A percentile compares a stretch with the other conserved stretches of the same genome.
These are phyloP conservation scores for Fusarium coffeatum DNA, from an alignment of 2,329 filamentous ascomycete species.

Conservation along the genomic window DNA sequence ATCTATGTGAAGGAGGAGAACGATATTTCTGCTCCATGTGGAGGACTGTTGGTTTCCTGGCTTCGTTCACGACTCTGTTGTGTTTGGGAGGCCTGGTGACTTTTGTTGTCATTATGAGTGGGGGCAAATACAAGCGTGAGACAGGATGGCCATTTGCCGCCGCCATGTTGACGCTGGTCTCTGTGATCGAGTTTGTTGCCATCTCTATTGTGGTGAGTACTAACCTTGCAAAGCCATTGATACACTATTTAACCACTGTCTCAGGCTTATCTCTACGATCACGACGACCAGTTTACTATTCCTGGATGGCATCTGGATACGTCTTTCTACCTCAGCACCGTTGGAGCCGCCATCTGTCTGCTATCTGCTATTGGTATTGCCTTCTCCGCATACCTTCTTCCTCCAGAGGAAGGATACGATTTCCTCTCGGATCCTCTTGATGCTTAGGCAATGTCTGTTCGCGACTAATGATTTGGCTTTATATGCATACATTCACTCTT, in stretches of 20 bases:
- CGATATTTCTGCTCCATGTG: slow-evolving; percentile 91
- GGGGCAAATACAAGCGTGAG: slow-evolving; percentile 83
- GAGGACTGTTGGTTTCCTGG: slow-evolving; percentile 87
- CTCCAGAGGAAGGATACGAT: slow-evolving; percentile 88
- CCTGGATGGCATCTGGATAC: slow-evolving; percentile 83
- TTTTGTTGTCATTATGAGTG: slow-evolving; percentile 80
- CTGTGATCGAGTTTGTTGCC: slow-evolving; percentile 76
- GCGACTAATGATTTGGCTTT: neutral
- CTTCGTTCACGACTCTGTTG: slow-evolving; percentile 84
- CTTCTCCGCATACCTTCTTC: slow-evolving; percentile 75
- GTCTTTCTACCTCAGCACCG: slow-evolving; percentile 78
- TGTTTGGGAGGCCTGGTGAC: slow-evolving; percentile 84
- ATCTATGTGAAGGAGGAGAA: slow-evolving; percentile 58
- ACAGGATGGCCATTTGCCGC: slow-evolving; percentile 83
- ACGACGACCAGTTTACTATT: slow-evolving; percentile 84
- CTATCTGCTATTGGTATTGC: slow-evolving; percentile 69
- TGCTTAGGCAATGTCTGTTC: slow-evolving; percentile 53
- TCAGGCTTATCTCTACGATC: slow-evolving; percentile 84
- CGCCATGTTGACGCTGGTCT: slow-evolving; percentile 72
- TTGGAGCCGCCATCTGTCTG: slow-evolving; percentile 65
- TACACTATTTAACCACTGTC: slow-evolving; percentile 10
- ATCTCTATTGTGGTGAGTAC: slow-evolving; percentile 84
- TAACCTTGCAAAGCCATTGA: no score
- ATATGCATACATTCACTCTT: neutral
- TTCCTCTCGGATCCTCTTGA: slow-evolving; percentile 66